Evolutionary conservation across 805 yeast species (phyloP).

Genomic region (Pichia sporocuriosa): DNA sequence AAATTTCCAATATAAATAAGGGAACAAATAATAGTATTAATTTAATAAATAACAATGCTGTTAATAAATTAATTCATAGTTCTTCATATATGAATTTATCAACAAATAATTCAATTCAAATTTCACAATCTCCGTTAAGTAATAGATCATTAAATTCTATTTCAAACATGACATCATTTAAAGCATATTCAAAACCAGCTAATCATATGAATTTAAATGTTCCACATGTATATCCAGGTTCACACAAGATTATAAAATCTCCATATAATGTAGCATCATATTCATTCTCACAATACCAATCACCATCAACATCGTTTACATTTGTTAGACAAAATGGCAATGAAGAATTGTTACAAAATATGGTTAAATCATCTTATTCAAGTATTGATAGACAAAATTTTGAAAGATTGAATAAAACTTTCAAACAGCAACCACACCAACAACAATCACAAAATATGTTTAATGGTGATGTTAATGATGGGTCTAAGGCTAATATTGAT

Average conservation of each 20-base stretch:
- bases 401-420: slow-evolving; percentile 18
- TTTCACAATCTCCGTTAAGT: too few species aligned
- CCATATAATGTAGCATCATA: slow-evolving; percentile 27
- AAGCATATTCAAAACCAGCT: slow-evolving; percentile 4
- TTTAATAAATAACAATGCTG: background rate
- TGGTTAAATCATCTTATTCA: slow-evolving; percentile 28
- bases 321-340: slow-evolving; percentile 32
- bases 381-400: slow-evolving; percentile 30
- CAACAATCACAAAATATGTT: too few species aligned
- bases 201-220: slow-evolving; percentile 6
- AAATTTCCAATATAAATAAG: background rate
- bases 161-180: slow-evolving; percentile 1
- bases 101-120: background rate
- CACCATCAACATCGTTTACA: slow-evolving; percentile 27
- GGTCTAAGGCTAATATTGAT: slow-evolving; percentile 2
- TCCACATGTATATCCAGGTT: slow-evolving; percentile 9
- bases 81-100: background rate
- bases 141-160: background rate
- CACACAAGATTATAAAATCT: slow-evolving; percentile 27
- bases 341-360: slow-evolving; percentile 29
- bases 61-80: background rate
- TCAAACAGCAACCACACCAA: background rate
- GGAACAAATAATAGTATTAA: background rate
- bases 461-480: too few species aligned
- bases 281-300: slow-evolving; percentile 27